Evolutionary conservation across 805 yeast genomes (phyloP).

Genomic region (Saturnispora bothae): DNA sequence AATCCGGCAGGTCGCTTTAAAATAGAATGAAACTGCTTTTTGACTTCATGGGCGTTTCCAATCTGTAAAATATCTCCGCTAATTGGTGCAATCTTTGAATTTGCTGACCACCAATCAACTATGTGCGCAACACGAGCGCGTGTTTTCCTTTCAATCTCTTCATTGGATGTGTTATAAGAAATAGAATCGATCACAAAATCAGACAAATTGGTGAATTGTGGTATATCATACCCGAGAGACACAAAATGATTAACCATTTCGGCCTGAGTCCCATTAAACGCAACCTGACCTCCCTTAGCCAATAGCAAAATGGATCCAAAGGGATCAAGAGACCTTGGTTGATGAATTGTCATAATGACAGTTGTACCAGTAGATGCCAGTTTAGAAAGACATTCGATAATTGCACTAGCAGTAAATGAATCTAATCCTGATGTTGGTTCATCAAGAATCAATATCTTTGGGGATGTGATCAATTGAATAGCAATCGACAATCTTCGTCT

Average conservation of each 20-base stretch:
- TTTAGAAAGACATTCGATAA: constrained; percentile 46
- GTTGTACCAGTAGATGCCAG: constrained; percentile 53
- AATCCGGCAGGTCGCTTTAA: constrained; percentile 26
- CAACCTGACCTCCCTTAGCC: constrained; percentile 63
- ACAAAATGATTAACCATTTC: constrained; percentile 39
- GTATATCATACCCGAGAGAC: constrained; percentile 43
- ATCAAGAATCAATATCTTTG: constrained; percentile 63
- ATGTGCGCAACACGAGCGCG: constrained; percentile 31
- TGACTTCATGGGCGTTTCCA: constrained; percentile 13
- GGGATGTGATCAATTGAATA: constrained; percentile 61
- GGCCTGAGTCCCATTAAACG: constrained; percentile 50
- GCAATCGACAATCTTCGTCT: constrained; percentile 78
- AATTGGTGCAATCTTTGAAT: too few species aligned
- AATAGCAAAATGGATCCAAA: constrained; percentile 67
- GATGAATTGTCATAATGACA: constrained; percentile 70
- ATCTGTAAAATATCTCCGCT: constrained; percentile 5
- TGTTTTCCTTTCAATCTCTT: constrained; percentile 30
- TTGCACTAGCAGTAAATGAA: constrained; percentile 63
- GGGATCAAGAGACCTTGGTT: constrained; percentile 57
- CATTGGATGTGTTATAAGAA: constrained; percentile 42
- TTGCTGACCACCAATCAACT: constrained; percentile 29
- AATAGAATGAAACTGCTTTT: constrained; percentile 20
- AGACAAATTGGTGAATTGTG: constrained; percentile 56
- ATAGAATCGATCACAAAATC: constrained; percentile 65
- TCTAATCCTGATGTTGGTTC: constrained; percentile 90